Percentiles rank a stretch among this genome's conserved stretches.
These are phyloP conservation scores for Stephania cephalantha DNA, from an alignment of 164 flowering plant species.

Conservation along the genomic window DNA sequence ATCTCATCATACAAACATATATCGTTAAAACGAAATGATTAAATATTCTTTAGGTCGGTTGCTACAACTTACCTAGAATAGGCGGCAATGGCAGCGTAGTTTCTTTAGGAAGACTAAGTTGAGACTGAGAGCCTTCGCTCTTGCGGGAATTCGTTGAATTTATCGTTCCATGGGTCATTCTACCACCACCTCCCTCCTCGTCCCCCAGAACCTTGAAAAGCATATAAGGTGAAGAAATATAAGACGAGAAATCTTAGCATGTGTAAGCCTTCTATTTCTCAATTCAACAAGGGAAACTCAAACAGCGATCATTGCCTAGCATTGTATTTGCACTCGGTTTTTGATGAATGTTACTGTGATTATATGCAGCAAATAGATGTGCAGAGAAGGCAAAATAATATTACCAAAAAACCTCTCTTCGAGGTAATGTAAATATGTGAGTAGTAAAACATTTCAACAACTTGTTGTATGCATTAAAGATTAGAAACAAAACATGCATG, in stretches of 20 bases:
- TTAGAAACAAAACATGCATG: neutral
- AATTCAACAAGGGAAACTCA: neutral
- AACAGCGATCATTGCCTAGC: too few relatives aligned
- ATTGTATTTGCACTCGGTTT: too few relatives aligned
- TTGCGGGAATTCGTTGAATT: constrained; percentile 14
- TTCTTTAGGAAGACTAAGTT: constrained; percentile 19
- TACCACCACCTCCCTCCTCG: constrained; percentile 12
- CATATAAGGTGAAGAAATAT: neutral
- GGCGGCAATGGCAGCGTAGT: constrained; percentile 41
- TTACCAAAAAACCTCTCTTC: neutral
- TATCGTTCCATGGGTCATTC: constrained; percentile 15
- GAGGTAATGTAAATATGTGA: neutral
- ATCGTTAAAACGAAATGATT: neutral
- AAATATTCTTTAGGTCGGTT: neutral
- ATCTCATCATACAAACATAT: neutral
- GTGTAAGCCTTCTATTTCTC: neutral
- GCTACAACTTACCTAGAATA: constrained; percentile 36
- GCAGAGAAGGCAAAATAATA: neutral
- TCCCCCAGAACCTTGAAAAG: constrained; percentile 19
- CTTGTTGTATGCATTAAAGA: neutral
- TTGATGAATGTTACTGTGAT: too few relatives aligned
- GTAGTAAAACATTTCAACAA: neutral
- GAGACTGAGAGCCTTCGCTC: constrained; percentile 20
- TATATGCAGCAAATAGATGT: neutral
- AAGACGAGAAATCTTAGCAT: neutral